A percentile compares a stretch with the other conserved stretches of the same genome.
Evolutionary conservation across 768 basidiomycete genomes (phyloP).

Genomic region (Pisolithus marmoratus): DNA sequence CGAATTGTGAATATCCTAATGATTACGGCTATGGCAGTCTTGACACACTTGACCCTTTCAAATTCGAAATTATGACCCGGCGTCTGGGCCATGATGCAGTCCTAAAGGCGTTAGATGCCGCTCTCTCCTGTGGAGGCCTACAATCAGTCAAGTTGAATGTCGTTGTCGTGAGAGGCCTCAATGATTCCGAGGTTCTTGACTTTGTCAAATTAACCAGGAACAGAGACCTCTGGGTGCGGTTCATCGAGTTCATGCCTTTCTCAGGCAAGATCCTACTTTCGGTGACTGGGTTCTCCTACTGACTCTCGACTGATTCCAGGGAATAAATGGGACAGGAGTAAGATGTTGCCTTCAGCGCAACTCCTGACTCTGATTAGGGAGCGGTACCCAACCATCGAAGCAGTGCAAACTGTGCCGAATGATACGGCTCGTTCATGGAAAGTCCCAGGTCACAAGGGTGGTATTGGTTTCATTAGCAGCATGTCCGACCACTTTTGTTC

Average conservation of each 20-base stretch:
- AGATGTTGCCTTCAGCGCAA: slow-evolving; percentile 74
- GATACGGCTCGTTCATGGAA: slow-evolving; percentile 80
- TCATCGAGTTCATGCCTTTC: slow-evolving; percentile 96
- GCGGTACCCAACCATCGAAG: slow-evolving; percentile 45
- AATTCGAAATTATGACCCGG: slow-evolving; percentile 84
- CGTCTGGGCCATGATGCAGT: slow-evolving; percentile 74
- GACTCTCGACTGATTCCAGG: slow-evolving; percentile 37
- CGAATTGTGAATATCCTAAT: slow-evolving; percentile 1
- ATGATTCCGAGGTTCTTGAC: slow-evolving; percentile 72
- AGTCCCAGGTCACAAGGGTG: slow-evolving; percentile 65
- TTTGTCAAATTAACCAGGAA: slow-evolving; percentile 75
- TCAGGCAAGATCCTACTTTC: slow-evolving; percentile 44
- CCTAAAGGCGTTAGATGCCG: slow-evolving; percentile 56
- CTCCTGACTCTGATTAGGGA: slow-evolving; percentile 47
- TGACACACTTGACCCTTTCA: slow-evolving; percentile 81
- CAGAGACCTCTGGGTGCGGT: slow-evolving; percentile 62
- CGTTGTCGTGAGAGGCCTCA: slow-evolving; percentile 76
- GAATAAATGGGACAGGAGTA: slow-evolving; percentile 78
- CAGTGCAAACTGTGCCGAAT: slow-evolving; percentile 60
- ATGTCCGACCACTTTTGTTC: slow-evolving; percentile 93
- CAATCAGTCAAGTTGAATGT: slow-evolving; percentile 76
- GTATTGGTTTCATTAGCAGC: slow-evolving; percentile 84
- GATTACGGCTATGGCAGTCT: slow-evolving; percentile 39
- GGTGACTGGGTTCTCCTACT: neutral
- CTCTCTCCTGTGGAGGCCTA: slow-evolving; percentile 47